Evolutionary conservation across 1,284 basidiomycete species (phyloP).

Genomic region (Peniophora sp.): DNA sequence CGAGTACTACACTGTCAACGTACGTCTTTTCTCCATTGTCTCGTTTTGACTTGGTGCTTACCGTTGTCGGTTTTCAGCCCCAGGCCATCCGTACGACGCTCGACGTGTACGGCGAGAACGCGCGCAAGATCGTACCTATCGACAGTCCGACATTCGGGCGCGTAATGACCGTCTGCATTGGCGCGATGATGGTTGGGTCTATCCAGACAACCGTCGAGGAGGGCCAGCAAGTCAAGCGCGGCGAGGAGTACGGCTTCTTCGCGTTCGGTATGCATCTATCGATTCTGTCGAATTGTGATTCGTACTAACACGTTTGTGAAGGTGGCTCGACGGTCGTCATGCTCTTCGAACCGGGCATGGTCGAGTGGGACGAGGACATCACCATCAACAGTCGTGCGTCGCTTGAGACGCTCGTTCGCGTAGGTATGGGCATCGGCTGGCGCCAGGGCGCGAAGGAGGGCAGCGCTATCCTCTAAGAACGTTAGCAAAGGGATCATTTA

Average conservation of each 20-base stretch:
- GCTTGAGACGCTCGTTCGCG: conserved; percentile 83
- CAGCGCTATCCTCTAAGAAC: too few relatives aligned
- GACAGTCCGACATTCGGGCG: conserved; percentile 81
- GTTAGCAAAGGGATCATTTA: too few relatives aligned
- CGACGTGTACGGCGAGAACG: conserved; percentile 95
- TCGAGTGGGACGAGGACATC: conserved; percentile 91
- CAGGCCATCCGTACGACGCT: conserved; percentile 76
- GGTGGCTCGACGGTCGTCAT: conserved; percentile 88
- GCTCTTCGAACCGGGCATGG: conserved; percentile 74
- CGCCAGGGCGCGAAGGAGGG: conserved; percentile 5
- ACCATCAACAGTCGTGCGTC: conserved; percentile 75
- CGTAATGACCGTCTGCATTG: conserved; percentile 85
- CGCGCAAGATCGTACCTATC: conserved; percentile 82
- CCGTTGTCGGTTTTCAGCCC: conserved; percentile 36
- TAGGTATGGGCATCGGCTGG: conserved; percentile 80
- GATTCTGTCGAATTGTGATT: conserved; percentile 2
- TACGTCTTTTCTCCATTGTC: conserved; percentile 31
- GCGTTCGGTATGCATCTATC: conserved; percentile 65
- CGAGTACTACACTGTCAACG: conserved; percentile 92
- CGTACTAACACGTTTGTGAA: conserved; percentile 18
- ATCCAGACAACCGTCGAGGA: conserved; percentile 83
- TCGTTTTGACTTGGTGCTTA: neutral
- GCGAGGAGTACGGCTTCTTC: conserved; percentile 91
- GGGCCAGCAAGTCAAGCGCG: conserved; percentile 72
- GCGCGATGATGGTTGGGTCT: conserved; percentile 93